Evolutionary conservation across 345 rosid species (phyloP), one percentile per base, ranked within the genome.

Genomic region (Streptanthus diversifolius): DNA sequence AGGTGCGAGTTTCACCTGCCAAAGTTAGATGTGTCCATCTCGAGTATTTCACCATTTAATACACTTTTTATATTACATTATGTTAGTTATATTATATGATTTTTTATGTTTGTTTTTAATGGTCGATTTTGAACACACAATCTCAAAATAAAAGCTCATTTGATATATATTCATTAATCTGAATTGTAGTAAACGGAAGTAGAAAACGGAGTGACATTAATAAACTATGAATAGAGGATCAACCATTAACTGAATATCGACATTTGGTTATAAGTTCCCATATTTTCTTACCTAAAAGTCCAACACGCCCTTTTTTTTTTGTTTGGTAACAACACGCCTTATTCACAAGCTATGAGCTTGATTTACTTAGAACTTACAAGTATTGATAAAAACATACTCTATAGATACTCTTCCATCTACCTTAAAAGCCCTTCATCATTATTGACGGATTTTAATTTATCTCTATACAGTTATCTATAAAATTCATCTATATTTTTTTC

Each of bases 1-100:
- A 63, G 77, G 77, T 54, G 71, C 24, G 21, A 64, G 48, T 73
- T 54, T 53, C 64, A 63, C 77, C 71, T 32, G 57, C 77, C 71
- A 64, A 63, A 64, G 47, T 51, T 36, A 19, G 36, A 27, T 54
- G 54, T 49, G 73, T 41, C 57, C 47, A 14, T 62, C 17, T 40
- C n/a, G 19, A 62, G 7, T 66, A 21, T 35, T 66, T 44, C 12
- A 0, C 27, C 13, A 40, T 33, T 18, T 64, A 40, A 36, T 51
- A 6, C 7, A 66, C 4, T 30, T 47, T 11, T 11, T 58, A 35
- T 58, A 35, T 5, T 12, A 35, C 18, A 57, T 18, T 17, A n/a
- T n/a, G n/a, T n/a, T n/a, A n/a, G n/a, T n/a, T n/a, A 5, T 29
- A 5, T 29, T 29, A 27, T 22, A 5, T 2, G 5, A 2, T 27